These are phyloP conservation scores for Eucalyptus sp. DNA, from an alignment of 345 rosid genomes.

Conservation along the genomic window DNA sequence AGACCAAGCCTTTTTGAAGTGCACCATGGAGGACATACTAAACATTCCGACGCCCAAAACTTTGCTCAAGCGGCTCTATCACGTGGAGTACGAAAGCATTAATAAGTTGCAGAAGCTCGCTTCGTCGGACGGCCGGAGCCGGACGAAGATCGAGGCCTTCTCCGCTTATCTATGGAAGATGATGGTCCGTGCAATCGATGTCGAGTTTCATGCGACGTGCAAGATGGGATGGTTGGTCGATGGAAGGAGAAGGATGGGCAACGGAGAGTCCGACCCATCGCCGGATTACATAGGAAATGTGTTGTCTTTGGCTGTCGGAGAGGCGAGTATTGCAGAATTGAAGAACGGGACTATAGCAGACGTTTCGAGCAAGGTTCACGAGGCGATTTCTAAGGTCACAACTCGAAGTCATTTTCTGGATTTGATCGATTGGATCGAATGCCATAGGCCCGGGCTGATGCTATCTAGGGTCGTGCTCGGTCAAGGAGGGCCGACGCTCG, in stretches of 20 bases:
- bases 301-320: conserved; percentile 56
- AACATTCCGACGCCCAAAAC: conserved; percentile 33
- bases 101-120: conserved; percentile 44
- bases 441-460: conserved; percentile 85
- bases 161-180: conserved; percentile 79
- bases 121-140: conserved; percentile 20
- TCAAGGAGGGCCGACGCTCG: conserved; percentile 64
- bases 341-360: conserved; percentile 40
- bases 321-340: conserved; percentile 35
- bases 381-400: conserved; percentile 40
- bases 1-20: conserved; percentile 41
- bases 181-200: conserved; percentile 36
- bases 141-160: conserved; percentile 79
- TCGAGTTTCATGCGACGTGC: conserved; percentile 27
- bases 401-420: conserved; percentile 59
- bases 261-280: neutral
- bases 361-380: conserved; percentile 43
- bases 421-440: conserved; percentile 79
- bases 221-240: conserved; percentile 92
- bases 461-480: conserved; percentile 48
- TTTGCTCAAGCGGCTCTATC: conserved; percentile 61
- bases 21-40: conserved; percentile 53
- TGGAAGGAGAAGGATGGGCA: conserved; percentile 43
- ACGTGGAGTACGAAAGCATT: conserved; percentile 40
- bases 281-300: conserved; percentile 73